phyloP scores from a whole-genome alignment of 176 grass and related monocot genomes.

The Puccinellia tenuiflora region DNA sequence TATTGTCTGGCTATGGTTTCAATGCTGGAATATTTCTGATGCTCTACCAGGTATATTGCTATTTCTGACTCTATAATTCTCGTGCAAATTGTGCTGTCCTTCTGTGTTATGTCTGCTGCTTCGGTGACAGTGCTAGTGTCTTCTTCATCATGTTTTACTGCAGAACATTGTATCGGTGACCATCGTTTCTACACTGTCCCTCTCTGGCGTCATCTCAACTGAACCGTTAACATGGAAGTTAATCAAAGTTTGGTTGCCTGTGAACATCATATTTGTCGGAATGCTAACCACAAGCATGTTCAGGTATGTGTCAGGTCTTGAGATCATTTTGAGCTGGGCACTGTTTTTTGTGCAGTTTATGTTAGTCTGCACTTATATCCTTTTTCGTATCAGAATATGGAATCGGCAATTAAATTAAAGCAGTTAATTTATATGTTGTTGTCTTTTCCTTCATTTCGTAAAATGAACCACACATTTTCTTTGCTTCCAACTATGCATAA shows the following conservation, averaged over 20 bases:
- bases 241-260: constrained; percentile 88
- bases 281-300: constrained; percentile 99
- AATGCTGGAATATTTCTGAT: constrained; percentile 92
- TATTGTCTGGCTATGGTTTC: constrained; percentile 84
- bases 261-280: constrained; percentile 93
- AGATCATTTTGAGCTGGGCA: background rate
- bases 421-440: background rate
- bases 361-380: background rate
- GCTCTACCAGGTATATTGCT: constrained; percentile 74
- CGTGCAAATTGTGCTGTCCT: constrained; percentile 15
- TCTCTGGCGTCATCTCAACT: constrained; percentile 57
- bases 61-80: constrained; percentile 6
- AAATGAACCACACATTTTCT: background rate
- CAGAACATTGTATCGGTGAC: constrained; percentile 86
- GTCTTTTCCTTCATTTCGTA: background rate
- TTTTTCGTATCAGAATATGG: background rate
- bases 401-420: background rate
- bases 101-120: background rate
- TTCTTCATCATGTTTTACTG: constrained; percentile 37
- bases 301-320: constrained; percentile 49
- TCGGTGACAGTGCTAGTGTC: background rate
- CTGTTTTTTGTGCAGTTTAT: background rate
- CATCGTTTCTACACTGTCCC: constrained; percentile 64
- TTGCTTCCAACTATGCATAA: background rate
- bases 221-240: constrained; percentile 88